These are phyloP conservation scores for Verticillium albo-atrum DNA, from an alignment of 2,329 filamentous ascomycete species.

Conservation along the genomic window DNA sequence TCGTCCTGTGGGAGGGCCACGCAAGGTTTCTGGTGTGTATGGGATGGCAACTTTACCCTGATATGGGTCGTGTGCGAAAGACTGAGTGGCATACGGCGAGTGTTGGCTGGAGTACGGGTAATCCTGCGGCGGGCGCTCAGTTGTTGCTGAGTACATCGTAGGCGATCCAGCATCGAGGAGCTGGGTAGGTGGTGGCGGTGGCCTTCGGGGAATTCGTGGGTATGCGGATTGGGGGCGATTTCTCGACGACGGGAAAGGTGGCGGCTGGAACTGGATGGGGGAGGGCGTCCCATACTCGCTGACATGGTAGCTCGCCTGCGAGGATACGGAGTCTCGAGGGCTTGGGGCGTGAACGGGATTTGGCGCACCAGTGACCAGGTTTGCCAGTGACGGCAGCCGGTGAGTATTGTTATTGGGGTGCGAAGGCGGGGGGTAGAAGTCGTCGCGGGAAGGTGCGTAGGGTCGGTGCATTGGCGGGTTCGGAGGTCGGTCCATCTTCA, in stretches of 20 bases:
- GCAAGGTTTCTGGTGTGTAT: slow-evolving; percentile 6
- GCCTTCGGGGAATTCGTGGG: background rate
- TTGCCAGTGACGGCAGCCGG: background rate
- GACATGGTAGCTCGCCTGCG: background rate
- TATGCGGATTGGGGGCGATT: background rate
- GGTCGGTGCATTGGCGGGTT: background rate
- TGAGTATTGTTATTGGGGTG: background rate
- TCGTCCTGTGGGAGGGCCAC: slow-evolving; percentile 5
- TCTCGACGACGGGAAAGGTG: background rate
- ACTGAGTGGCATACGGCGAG: background rate
- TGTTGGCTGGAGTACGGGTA: background rate
- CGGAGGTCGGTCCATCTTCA: background rate
- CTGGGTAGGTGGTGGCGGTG: background rate
- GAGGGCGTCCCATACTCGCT: background rate
- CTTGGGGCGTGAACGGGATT: background rate
- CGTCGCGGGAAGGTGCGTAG: background rate
- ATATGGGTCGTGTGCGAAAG: slow-evolving; percentile 5
- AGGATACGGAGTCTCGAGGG: background rate
- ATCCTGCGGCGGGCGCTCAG: background rate
- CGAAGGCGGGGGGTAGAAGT: background rate
- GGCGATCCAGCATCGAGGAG: background rate
- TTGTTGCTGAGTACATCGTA: background rate
- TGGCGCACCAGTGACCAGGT: background rate
- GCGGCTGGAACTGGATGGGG: background rate
- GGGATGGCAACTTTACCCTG: slow-evolving; percentile 12